Evolutionary conservation across 768 basidiomycete species (phyloP).

Genomic region (Russula sp.): DNA sequence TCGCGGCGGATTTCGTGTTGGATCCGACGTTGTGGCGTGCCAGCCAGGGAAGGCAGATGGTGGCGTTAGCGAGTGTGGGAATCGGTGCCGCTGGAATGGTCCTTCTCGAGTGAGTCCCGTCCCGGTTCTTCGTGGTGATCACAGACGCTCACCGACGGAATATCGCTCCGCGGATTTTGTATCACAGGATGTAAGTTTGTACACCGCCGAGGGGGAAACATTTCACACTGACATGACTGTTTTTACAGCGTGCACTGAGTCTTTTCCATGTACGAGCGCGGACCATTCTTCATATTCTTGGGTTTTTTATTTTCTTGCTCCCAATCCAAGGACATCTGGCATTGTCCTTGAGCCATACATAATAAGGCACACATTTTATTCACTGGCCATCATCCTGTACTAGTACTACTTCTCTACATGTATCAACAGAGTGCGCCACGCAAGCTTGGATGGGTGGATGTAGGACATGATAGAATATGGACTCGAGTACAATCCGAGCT

Average conservation of each 20-base stretch:
- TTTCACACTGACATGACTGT: not conserved
- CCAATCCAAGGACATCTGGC: too few species aligned
- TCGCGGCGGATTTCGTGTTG: conserved; percentile 80
- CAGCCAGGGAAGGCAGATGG: conserved; percentile 36
- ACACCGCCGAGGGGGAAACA: too few species aligned
- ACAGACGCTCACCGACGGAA: not conserved
- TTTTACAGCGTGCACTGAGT: not conserved
- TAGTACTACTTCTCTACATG: too few species aligned
- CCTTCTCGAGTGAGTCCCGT: conserved; percentile 39
- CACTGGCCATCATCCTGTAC: too few species aligned
- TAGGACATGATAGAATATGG: too few species aligned
- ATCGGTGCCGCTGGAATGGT: conserved; percentile 62
- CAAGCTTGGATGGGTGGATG: too few species aligned
- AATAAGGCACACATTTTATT: too few species aligned
- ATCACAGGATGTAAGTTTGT: conserved; percentile 4
- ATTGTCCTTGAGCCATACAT: too few species aligned
- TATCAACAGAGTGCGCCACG: too few species aligned
- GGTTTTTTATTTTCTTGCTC: too few species aligned
- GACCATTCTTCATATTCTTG: too few species aligned
- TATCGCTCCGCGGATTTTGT: not conserved
- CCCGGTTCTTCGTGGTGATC: not conserved
- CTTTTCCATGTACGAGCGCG: not conserved
- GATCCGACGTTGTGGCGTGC: conserved; percentile 49
- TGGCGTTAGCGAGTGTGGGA: conserved; percentile 56
- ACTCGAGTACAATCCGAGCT: too few species aligned